Percentiles rank a stretch among this genome's conserved stretches.
Conservation (phyloP, 768 basidiomycete species). For the Rossbeevera mucosa region DNA sequence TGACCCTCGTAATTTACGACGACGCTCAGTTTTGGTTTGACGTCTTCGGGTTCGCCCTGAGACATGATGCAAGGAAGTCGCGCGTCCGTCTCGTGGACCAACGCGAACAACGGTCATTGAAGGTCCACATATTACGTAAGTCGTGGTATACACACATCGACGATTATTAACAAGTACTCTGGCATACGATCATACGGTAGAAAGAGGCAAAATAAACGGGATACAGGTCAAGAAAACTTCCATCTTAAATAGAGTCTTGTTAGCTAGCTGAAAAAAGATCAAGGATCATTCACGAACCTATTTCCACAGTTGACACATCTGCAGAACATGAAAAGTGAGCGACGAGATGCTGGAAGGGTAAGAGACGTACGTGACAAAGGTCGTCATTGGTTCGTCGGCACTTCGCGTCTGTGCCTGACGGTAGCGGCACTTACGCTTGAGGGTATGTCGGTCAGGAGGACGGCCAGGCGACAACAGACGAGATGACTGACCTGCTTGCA, state of each 20-base stretch:
- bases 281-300: too few relatives aligned
- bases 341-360: neutral
- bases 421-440: conserved; percentile 82
- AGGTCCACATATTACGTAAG: conserved; percentile 19
- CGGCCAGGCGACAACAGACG: neutral
- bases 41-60: conserved; percentile 40
- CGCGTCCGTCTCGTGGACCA: conserved; percentile 10
- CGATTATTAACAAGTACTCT: conserved; percentile 2
- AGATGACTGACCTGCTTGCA: conserved; percentile 72
- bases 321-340: neutral
- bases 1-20: conserved; percentile 50
- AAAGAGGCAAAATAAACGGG: neutral
- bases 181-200: neutral
- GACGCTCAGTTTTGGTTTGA: conserved; percentile 70
- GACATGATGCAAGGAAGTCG: conserved; percentile 18
- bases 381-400: conserved; percentile 99
- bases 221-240: conserved; percentile 54
- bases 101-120: conserved; percentile 15
- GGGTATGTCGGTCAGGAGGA: conserved; percentile 1
- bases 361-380: conserved; percentile 75
- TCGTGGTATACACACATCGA: conserved; percentile 20
- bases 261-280: too few relatives aligned
- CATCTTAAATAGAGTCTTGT: conserved; percentile 47
- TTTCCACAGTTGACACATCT: conserved; percentile 69
- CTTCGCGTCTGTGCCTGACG: conserved; percentile 96